Percentiles rank a stretch among this genome's conserved stretches.
These are phyloP conservation scores for Clavispora asparagi DNA, from an alignment of 805 yeast genomes.

Conservation along the genomic window DNA sequence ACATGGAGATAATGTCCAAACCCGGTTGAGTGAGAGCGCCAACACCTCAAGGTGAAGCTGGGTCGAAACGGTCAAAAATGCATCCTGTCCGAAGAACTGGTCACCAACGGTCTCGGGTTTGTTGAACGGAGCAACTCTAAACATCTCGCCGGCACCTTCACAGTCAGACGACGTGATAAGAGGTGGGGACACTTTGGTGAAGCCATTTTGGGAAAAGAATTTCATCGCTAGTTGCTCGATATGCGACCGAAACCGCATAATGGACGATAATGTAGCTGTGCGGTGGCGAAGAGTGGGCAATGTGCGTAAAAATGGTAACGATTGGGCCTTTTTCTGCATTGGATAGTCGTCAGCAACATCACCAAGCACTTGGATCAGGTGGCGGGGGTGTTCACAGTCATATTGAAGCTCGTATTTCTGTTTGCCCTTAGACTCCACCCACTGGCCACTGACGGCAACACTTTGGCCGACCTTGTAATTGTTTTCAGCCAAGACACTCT, in stretches of 20 bases:
- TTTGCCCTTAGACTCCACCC: conserved; percentile 28
- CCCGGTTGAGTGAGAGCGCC: conserved; percentile 68
- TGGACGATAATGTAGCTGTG: conserved; percentile 57
- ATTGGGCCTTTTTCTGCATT: conserved; percentile 72
- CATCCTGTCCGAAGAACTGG: conserved; percentile 58
- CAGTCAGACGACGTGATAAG: conserved; percentile 85
- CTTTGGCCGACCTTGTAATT: conserved; percentile 47
- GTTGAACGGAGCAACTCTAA: conserved; percentile 43
- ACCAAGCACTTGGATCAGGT: conserved; percentile 49
- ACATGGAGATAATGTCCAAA: conserved; percentile 87
- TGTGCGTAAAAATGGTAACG: conserved; percentile 60
- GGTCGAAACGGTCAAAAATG: conserved; percentile 83
- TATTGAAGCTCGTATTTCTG: conserved; percentile 30
- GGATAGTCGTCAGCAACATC: conserved; percentile 64
- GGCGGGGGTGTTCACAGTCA: conserved; percentile 21
- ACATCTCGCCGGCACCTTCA: conserved; percentile 96
- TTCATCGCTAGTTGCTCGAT: conserved; percentile 49
- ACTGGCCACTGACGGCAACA: conserved; percentile 27
- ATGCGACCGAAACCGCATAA: conserved; percentile 68
- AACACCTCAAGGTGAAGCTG: conserved; percentile 86
- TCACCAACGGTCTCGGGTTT: conserved; percentile 12
- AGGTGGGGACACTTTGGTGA: conserved; percentile 80
- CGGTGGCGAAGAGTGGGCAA: conserved; percentile 78
- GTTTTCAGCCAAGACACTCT: conserved; percentile 15
- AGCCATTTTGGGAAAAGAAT: conserved; percentile 51